Evolutionary conservation across 768 basidiomycete genomes (phyloP).

Genomic region (Mycena galericulata): DNA sequence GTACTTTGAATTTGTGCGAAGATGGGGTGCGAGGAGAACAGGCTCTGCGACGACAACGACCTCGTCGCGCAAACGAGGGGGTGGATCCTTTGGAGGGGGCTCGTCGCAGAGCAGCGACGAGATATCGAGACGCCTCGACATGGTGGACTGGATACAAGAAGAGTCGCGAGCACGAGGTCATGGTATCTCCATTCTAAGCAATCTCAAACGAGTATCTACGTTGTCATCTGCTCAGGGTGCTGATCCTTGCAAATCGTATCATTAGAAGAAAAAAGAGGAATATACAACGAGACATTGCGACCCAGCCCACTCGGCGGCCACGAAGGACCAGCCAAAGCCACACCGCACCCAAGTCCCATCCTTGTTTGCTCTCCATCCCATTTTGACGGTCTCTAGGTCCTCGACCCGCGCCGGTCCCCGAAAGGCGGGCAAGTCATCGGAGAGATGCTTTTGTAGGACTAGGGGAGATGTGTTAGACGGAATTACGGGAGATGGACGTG

Average conservation of each 20-base stretch:
- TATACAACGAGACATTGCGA: conserved; percentile 97
- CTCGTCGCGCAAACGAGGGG: conserved; percentile 29
- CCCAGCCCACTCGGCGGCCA: conserved; percentile 72
- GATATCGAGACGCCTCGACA: conserved; percentile 82
- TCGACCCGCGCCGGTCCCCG: conserved; percentile 79
- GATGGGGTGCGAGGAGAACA: conserved; percentile 49
- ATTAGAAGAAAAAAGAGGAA: conserved; percentile 37
- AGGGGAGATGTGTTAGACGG: background rate
- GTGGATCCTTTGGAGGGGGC: conserved; percentile 30
- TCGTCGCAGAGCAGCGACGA: conserved; percentile 79
- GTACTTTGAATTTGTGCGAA: conserved; percentile 29
- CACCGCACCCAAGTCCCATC: conserved; percentile 95
- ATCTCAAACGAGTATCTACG: background rate
- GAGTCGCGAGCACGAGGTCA: conserved; percentile 21
- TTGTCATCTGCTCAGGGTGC: background rate
- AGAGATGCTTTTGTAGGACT: conserved; percentile 92
- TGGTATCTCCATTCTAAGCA: conserved; percentile 20
- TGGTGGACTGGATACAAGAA: conserved; percentile 46
- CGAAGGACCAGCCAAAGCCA: conserved; percentile 68
- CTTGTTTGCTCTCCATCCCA: conserved; percentile 75
- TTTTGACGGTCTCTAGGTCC: conserved; percentile 90
- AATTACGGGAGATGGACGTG: no score
- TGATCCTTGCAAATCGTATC: conserved; percentile 25
- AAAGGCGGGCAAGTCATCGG: conserved; percentile 80
- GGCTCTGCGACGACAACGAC: conserved; percentile 39